Base-by-base conservation (phyloP, 2,329 filamentous ascomycete species). In the Aspergillus fumigatiaffinis region DNA sequence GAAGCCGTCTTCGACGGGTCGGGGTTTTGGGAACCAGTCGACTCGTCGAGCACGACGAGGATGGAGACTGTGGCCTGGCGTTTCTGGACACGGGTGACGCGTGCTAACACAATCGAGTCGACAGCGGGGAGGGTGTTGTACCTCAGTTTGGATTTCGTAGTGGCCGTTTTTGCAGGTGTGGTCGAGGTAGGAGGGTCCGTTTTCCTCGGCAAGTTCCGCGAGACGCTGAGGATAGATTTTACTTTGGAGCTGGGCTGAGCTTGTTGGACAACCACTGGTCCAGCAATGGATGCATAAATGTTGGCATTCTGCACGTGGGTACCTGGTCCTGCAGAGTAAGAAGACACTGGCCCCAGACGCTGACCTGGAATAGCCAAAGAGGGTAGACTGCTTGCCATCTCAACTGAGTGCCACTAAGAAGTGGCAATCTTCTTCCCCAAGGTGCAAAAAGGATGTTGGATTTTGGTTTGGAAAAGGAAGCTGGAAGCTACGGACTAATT, bases 21-120 rank as follows among this genome's bases (percentile, higher is more conserved):
- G 4, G 63, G 32, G 28, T 60, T 56, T 9, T 61, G 50, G 2
- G 65, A 44, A 53, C 63, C 57, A 26, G 49, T 50, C 2, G 59
- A 56, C 9, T 74, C 66, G 67, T 87, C 82, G 56, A 89, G 86
- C 26, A 97, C 88, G 58, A 93, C 88, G 58, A 96, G 83, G 65
- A 97, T 97, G 23, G 89, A 88, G 54, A 95, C 87, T 26, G 88
- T 89, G 5, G 91, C 92, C 77, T 96, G 92, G 60, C 89, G 86
- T 50, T 90, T 88, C 73, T 90, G 88, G 56, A 97, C 88, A 50
- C 93, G 88, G 38, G 91, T 91, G 44, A 99, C 90, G 38, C 89
- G 86, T 62, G 90, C 92, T 42, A 99, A 84, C 42, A 97, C 91
- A 17, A 87, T 81, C 66, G 89, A 89, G 68, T 87, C 85, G 44